phyloP scores from a whole-genome alignment of 257 asterid genomes.

The Nicotiana undulata region DNA sequence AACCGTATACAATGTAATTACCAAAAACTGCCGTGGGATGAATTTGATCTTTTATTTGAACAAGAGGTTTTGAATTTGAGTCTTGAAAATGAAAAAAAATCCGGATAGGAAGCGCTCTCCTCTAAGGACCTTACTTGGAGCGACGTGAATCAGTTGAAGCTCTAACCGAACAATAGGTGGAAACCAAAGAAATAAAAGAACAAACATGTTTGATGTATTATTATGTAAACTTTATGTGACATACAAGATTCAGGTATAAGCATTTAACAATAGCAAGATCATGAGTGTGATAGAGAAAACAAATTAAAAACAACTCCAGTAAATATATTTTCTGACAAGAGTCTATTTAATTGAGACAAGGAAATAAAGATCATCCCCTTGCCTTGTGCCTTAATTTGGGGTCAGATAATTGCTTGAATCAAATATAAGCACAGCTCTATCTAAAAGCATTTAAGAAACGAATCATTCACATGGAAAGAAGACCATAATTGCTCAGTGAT shows the following conservation, averaged over 20 bases:
- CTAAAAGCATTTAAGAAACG: background rate
- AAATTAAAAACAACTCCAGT: background rate
- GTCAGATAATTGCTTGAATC: background rate
- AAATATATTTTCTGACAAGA: background rate
- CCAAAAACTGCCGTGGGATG: no score
- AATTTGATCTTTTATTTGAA: no score
- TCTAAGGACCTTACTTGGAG: no score
- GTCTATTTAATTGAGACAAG: background rate
- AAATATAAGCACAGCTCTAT: background rate
- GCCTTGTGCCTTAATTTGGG: background rate
- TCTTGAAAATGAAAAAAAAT: no score
- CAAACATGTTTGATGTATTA: no score
- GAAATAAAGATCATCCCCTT: background rate
- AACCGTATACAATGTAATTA: no score
- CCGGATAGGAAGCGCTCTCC: no score
- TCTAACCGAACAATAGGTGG: no score
- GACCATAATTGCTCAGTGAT: background rate
- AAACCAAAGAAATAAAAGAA: no score
- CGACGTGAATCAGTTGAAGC: no score
- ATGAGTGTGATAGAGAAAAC: background rate
- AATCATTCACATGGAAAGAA: background rate
- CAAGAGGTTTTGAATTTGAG: no score
- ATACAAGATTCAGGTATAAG: background rate
- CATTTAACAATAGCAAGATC: background rate
- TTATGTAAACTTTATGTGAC: background rate